Conservation (phyloP, 2,329 filamentous ascomycete genomes). For the Leptographium procerum region DNA sequence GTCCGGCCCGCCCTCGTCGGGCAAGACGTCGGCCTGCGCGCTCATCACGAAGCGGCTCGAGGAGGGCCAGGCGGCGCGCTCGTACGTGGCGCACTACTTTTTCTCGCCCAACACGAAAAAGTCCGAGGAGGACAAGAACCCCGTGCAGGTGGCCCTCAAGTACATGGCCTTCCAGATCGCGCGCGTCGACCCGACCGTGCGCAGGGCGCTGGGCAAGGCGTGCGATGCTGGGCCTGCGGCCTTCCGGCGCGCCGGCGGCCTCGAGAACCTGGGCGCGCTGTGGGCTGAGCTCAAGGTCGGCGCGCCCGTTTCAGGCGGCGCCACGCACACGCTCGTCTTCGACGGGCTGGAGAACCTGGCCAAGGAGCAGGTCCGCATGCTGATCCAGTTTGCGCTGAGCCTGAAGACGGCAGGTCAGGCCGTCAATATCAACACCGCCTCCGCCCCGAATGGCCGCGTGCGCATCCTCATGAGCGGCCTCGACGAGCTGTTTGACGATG, state of each 20-base stretch:
- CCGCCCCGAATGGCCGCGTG: not conserved
- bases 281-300: not conserved
- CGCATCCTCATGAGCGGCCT: not conserved
- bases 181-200: not conserved
- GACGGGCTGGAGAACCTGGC: not conserved
- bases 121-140: not conserved
- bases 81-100: not conserved
- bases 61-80: not conserved
- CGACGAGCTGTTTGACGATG: not conserved
- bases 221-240: not conserved
- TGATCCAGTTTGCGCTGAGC: not conserved
- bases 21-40: not conserved
- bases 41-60: not conserved
- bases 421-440: not conserved
- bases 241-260: not conserved
- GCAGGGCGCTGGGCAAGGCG: not conserved
- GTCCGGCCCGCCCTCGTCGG: not conserved
- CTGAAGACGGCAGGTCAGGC: too few relatives aligned
- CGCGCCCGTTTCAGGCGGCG: not conserved
- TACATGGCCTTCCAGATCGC: not conserved
- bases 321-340: not conserved
- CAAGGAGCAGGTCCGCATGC: not conserved
- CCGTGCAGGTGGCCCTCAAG: not conserved
- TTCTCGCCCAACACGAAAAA: not conserved
- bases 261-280: not conserved